phyloP scores from a whole-genome alignment of 768 basidiomycete genomes.

The Harrya chromipes region DNA sequence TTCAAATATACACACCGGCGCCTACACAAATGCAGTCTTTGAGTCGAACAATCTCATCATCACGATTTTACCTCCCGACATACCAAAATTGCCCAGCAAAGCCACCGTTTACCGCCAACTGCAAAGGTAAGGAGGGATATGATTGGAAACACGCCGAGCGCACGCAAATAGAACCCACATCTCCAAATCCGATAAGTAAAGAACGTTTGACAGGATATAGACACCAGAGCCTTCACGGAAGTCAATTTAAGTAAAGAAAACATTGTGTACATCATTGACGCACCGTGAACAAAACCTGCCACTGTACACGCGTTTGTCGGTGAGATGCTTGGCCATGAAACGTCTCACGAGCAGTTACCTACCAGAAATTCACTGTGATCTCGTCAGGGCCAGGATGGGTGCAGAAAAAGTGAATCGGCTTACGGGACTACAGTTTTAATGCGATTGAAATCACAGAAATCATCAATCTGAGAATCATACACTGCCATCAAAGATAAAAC shows the following conservation, averaged over 20 bases:
- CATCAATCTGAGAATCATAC: neutral
- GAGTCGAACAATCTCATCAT: neutral
- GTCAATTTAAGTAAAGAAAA: neutral
- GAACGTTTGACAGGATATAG: conserved; percentile 4
- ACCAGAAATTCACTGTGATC: conserved; percentile 6
- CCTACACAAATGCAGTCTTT: neutral
- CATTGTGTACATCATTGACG: neutral
- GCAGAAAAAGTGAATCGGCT: neutral
- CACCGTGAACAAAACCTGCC: conserved; percentile 5
- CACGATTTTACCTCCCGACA: neutral
- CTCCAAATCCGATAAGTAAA: conserved; percentile 12
- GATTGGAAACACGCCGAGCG: neutral
- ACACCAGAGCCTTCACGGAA: conserved; percentile 1
- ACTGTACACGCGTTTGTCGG: neutral
- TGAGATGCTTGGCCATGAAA: neutral
- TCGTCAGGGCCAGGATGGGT: neutral
- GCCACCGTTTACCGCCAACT: conserved; percentile 3
- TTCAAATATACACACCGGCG: conserved; percentile 3
- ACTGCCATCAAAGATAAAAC: neutral
- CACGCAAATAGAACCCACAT: neutral
- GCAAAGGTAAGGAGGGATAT: neutral
- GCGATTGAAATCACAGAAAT: neutral
- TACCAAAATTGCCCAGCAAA: conserved; percentile 9
- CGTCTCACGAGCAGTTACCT: neutral
- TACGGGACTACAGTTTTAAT: neutral